A percentile compares a stretch with the other conserved stretches of the same genome.
These are phyloP conservation scores for Euphrasia arctica DNA, from an alignment of 305 asterid species.

Conservation along the genomic window DNA sequence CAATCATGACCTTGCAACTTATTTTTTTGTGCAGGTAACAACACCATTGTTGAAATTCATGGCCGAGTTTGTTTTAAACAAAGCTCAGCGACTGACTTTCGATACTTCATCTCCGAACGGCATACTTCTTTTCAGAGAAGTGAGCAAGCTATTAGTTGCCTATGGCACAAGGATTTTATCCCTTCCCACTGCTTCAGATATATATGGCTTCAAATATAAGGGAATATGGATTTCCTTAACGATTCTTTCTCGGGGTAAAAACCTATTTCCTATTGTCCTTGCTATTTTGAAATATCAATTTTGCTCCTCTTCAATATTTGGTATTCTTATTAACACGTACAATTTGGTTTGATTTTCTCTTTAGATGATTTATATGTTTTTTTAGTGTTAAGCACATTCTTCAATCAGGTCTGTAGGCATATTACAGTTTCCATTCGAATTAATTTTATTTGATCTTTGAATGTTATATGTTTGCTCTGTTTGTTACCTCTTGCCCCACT, in stretches of 20 bases:
- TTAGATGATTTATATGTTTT: constrained; percentile 15
- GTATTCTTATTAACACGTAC: constrained; percentile 15
- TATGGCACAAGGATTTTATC: constrained; percentile 86
- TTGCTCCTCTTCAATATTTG: constrained; percentile 17
- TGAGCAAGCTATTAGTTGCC: constrained; percentile 88
- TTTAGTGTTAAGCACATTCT: constrained; percentile 2
- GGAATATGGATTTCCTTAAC: constrained; percentile 94
- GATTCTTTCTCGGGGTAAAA: constrained; percentile 76
- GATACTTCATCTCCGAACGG: constrained; percentile 98
- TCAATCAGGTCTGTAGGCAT: constrained; percentile 16
- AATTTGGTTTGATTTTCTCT: constrained; percentile 18
- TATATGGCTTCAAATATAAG: constrained; percentile 91
- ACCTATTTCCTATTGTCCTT: constrained; percentile 8
- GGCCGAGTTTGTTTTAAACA: constrained; percentile 92
- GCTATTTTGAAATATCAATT: constrained; percentile 21
- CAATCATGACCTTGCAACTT: not conserved
- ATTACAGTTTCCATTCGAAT: constrained; percentile 3
- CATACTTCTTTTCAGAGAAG: constrained; percentile 95
- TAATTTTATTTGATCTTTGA: not conserved
- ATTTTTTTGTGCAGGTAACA: constrained; percentile 58
- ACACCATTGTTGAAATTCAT: constrained; percentile 89
- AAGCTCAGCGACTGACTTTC: constrained; percentile 89
- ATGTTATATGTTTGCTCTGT: not conserved
- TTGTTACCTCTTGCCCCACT: constrained; percentile 12
- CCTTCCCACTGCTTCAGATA: constrained; percentile 72